Evolutionary conservation across 192 early-diverging fungal species (phyloP), one percentile per base, ranked within the genome.

Genomic region (Coemansia sp.): DNA sequence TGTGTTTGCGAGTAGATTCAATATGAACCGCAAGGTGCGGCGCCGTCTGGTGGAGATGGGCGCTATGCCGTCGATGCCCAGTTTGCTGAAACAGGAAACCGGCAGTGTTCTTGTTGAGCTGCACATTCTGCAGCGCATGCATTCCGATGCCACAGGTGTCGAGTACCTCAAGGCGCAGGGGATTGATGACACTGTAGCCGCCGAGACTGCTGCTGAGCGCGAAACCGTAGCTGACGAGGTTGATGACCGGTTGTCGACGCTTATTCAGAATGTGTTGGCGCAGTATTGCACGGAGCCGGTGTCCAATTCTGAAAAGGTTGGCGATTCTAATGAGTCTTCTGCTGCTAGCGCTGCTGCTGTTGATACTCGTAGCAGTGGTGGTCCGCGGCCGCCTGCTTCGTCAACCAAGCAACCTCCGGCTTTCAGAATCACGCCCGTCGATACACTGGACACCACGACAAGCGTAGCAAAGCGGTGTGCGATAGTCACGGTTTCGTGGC

Each of bases 21-120:
- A 98, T 69, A 77, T 71, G 53, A 86, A 93, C 71, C 85, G 76
- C 52, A 87, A 89, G 47, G 85, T 96, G 37, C 90, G 96, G 9
- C 85, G 92, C 53, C 90, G 92, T 16, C 85, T 98, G 62, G 70
- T 92, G 73, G 85, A 88, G 79, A 74, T 86, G 87, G 93, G 94
- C 12, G 92, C 93, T 32, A 94, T 95, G 86, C 89, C 92, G 18
- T 93, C 94, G 47, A 71, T 96, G 65, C 96, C 96, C 18, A 95
- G 95, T 61, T 66, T 98, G 49, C 85, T 96, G 26, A 95, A 94
- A 68, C 94, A 95, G 73, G 96, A 98, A 77, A 93, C 94, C 12
- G 83, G 77, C 32, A 89, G 85, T 70, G 86, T 88, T 53, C 80
- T 89, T 69, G 84, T 91, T 65, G 76, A 87, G 69, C 83, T 85